These are phyloP conservation scores for Onygenales sp. DNA, from an alignment of 2,329 filamentous ascomycete species.

Conservation along the genomic window DNA sequence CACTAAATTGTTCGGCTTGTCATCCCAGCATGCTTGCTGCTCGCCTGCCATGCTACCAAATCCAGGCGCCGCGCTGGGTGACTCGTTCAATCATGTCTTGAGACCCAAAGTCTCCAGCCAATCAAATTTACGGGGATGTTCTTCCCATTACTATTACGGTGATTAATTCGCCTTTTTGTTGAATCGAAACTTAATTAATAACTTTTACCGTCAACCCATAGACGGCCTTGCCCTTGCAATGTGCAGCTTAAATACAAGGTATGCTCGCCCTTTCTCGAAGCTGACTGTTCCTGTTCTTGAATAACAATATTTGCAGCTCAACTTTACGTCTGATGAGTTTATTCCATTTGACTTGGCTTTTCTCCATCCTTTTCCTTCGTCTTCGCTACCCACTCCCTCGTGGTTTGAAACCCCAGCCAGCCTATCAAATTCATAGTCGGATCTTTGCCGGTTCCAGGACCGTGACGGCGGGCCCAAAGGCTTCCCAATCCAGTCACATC, in stretches of 20 bases:
- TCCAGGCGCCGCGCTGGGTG: not conserved
- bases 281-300: too few species aligned
- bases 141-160: not conserved
- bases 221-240: not conserved
- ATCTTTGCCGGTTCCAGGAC: conserved; percentile 2
- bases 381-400: not conserved
- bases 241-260: not conserved
- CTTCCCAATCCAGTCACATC: not conserved
- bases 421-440: not conserved
- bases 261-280: not conserved
- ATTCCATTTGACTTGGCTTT: too few species aligned
- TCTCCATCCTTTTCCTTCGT: not conserved
- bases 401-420: not conserved
- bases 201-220: not conserved
- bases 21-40: not conserved
- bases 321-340: too few species aligned
- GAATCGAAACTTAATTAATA: not conserved
- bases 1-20: not conserved
- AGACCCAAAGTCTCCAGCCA: not conserved
- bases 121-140: not conserved
- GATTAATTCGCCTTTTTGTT: not conserved
- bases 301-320: too few species aligned
- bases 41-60: not conserved
- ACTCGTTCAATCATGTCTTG: not conserved
- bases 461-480: conserved; percentile 3